A percentile compares a stretch with the other conserved stretches of the same genome.
Evolutionary conservation across 108 stramenopile genomes (phyloP).

Genomic region (Fistulifera solaris): DNA sequence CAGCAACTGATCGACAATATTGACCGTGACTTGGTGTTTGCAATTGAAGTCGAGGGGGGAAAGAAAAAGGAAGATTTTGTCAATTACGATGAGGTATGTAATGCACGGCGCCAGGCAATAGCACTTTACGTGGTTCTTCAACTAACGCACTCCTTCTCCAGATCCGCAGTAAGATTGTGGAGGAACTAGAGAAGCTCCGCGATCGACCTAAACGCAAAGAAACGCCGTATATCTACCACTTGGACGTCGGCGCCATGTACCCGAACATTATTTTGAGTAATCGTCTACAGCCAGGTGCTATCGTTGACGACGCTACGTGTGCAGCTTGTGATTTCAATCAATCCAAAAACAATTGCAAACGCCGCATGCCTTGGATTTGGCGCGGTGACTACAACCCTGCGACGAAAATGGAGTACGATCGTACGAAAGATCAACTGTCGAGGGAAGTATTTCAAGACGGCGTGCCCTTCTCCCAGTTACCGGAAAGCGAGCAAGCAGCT

Average conservation of each 20-base stretch:
- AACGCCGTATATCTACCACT: slow-evolving; percentile 92
- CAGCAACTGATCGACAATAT: slow-evolving; percentile 94
- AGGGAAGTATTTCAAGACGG: slow-evolving; percentile 68
- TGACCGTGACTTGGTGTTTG: slow-evolving; percentile 94
- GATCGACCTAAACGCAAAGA: slow-evolving; percentile 89
- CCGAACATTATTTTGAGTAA: slow-evolving; percentile 99
- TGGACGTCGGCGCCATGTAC: slow-evolving; percentile 99
- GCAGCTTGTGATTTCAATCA: slow-evolving; percentile 97
- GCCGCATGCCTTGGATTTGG: slow-evolving; percentile 98
- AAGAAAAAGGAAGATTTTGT: slow-evolving; percentile 77
- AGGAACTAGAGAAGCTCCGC: slow-evolving; percentile 88
- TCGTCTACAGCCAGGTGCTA: slow-evolving; percentile 95
- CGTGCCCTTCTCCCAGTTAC: slow-evolving; percentile 64
- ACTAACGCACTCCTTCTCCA: slow-evolving; percentile 5
- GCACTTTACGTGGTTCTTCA: background rate
- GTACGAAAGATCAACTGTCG: slow-evolving; percentile 82
- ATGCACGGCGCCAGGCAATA: background rate
- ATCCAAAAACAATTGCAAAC: slow-evolving; percentile 89
- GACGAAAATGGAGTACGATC: slow-evolving; percentile 74
- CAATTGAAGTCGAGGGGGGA: slow-evolving; percentile 95
- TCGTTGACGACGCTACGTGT: slow-evolving; percentile 92
- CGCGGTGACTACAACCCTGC: slow-evolving; percentile 93
- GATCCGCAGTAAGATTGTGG: slow-evolving; percentile 72
- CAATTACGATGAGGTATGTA: slow-evolving; percentile 94
- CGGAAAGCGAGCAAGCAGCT: slow-evolving; percentile 72